Evolutionary conservation across 352 stramenopile genomes (phyloP).

Genomic region (Blastocystis sp.): DNA sequence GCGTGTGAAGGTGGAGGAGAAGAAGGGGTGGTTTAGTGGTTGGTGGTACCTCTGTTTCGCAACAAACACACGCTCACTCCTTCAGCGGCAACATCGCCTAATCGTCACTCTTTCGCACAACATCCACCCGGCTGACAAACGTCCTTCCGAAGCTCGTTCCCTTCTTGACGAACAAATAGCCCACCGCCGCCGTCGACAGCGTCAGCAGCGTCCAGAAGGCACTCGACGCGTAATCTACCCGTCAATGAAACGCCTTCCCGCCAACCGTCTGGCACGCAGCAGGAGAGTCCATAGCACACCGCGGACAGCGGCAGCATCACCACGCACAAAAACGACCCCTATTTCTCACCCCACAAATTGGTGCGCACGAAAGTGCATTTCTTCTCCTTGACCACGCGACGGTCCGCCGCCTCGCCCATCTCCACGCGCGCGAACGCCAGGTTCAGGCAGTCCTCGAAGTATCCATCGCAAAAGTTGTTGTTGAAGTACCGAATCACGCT

Average conservation of each 20-base stretch:
- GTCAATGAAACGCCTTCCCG: neutral
- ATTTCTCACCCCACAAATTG: constrained; percentile 74
- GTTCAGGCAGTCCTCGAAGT: constrained; percentile 88
- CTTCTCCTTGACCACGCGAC: constrained; percentile 78
- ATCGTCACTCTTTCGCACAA: constrained; percentile 61
- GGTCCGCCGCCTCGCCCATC: constrained; percentile 75
- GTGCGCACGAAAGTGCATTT: constrained; percentile 69
- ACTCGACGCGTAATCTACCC: constrained; percentile 17
- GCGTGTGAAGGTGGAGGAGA: constrained; percentile 20
- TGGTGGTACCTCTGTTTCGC: constrained; percentile 36
- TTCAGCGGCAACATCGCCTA: constrained; percentile 44
- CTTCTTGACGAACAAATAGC: constrained; percentile 79
- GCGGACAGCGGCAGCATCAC: constrained; percentile 72
- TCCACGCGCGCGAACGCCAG: constrained; percentile 78
- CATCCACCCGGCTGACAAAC: constrained; percentile 78
- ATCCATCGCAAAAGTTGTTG: constrained; percentile 91
- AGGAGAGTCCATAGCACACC: constrained; percentile 72
- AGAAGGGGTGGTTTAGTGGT: neutral
- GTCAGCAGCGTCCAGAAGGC: constrained; percentile 70
- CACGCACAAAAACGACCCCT: constrained; percentile 75
- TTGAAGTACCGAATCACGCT: constrained; percentile 88
- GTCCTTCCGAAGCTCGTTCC: constrained; percentile 77
- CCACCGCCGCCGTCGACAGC: constrained; percentile 74
- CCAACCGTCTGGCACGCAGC: constrained; percentile 55
- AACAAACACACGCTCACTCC: constrained; percentile 19